Evolutionary conservation across 2,329 filamentous ascomycete genomes (phyloP).

Genomic region (Lizonia empirigonia): DNA sequence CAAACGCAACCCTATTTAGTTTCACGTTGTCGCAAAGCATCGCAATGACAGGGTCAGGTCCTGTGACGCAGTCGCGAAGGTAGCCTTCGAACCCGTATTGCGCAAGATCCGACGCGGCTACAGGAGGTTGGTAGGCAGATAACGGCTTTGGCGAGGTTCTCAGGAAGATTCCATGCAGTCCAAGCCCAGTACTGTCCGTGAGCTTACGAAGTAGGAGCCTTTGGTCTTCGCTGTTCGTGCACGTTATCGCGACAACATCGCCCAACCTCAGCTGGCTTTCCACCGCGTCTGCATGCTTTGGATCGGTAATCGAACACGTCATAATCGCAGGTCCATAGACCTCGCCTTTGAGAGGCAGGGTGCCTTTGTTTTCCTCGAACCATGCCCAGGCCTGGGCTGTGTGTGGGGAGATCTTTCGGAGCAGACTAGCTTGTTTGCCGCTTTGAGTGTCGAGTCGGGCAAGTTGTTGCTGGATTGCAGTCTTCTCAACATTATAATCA

Average conservation of each 20-base stretch:
- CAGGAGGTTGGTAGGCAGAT: conserved; percentile 59
- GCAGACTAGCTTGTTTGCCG: conserved; percentile 58
- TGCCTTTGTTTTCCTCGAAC: conserved; percentile 71
- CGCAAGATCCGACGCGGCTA: conserved; percentile 62
- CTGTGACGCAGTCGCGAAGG: conserved; percentile 77
- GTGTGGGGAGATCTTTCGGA: conserved; percentile 67
- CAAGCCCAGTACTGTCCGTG: conserved; percentile 58
- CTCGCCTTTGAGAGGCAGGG: conserved; percentile 68
- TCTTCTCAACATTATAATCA: conserved; percentile 37
- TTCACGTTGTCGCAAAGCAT: conserved; percentile 81
- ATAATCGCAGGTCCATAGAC: conserved; percentile 83
- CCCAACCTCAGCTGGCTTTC: conserved; percentile 61
- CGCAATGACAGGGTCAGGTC: conserved; percentile 80
- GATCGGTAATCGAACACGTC: conserved; percentile 77
- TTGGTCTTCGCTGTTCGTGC: conserved; percentile 77
- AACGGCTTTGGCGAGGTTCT: conserved; percentile 65
- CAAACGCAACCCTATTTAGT: conserved; percentile 72
- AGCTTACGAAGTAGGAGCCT: conserved; percentile 71
- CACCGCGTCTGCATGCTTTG: conserved; percentile 65
- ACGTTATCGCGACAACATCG: conserved; percentile 70
- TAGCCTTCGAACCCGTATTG: conserved; percentile 76
- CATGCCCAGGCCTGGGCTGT: conserved; percentile 77
- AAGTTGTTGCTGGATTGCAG: conserved; percentile 21
- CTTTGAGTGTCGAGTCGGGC: conserved; percentile 44
- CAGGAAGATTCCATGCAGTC: conserved; percentile 72